Conservation (phyloP, 352 stramenopile species). For the Blastocystis hominis region DNA sequence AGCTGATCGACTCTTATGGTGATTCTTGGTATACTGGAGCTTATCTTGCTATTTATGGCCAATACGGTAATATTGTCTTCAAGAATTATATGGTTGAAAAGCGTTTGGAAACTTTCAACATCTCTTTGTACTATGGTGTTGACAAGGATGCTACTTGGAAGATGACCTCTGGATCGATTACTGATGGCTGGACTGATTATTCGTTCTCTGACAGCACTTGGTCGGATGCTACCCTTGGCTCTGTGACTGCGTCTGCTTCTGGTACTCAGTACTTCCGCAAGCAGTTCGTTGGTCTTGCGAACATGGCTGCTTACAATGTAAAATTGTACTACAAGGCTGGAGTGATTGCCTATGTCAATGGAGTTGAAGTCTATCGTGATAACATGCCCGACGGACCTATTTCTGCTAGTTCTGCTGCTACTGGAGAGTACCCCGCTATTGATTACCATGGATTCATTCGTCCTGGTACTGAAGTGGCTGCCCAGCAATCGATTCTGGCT, state of each 20-base stretch:
- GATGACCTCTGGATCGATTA: neutral
- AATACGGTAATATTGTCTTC: neutral
- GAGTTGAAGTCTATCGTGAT: conserved; percentile 12
- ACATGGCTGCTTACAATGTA: conserved; percentile 3
- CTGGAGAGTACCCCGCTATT: neutral
- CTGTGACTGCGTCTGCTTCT: neutral
- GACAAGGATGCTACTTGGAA: neutral
- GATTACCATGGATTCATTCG: conserved; percentile 4
- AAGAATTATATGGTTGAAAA: neutral
- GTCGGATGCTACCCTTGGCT: neutral
- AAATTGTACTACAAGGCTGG: neutral
- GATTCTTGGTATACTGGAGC: neutral
- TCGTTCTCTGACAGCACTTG: neutral
- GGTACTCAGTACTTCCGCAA: conserved; percentile 49
- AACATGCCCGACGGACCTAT: conserved; percentile 20
- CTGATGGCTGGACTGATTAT: neutral
- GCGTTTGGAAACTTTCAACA: neutral
- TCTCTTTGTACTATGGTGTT: neutral
- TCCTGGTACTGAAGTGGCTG: neutral
- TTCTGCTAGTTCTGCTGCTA: neutral
- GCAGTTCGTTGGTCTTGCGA: neutral
- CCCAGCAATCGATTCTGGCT: neutral
- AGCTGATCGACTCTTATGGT: neutral
- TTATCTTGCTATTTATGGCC: neutral
- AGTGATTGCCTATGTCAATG: conserved; percentile 50